Base-by-base conservation (phyloP, 305 asterid genomes). In the Fraxinus angustifolia region DNA sequence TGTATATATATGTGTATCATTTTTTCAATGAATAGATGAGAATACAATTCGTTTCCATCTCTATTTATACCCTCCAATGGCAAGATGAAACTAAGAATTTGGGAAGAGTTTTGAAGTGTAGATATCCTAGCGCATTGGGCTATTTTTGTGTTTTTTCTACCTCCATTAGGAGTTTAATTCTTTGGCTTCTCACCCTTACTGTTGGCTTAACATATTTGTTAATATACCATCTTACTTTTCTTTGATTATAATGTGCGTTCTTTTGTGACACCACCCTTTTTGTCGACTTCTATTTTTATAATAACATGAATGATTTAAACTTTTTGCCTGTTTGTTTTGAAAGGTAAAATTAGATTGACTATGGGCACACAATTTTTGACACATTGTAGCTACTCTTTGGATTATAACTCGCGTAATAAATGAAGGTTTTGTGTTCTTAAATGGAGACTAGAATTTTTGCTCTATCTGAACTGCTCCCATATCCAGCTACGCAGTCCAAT, bases 401-500 rank as follows among this genome's bases (percentile, higher is more conserved):
- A n/a, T 65, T 26, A 19, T 33, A 71, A 6, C 28, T 31, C 6
- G 6, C 1, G 8, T 71, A 14, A 19, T 71, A 17, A 19, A 8
- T 26, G 56, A 42, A 67, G 70, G 12, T 14, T 74, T 11, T 76
- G 12, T 77, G 78, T 17, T 76, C 17, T 45, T 21, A 65, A 21
- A 31, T 77, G 77, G 71, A 40, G 28, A 19, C 21, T 75, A 16
- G 38, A 33, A 72, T 71, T 40, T 30, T 26, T 73, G 31, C 16
- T 74, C 48, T 36, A 38, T 58, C 76, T 75, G 30, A 80, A 74
- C 62, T 74, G 65, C 79, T 31, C 73, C 74, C 60, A 35, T 34
- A 28, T 28, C 36, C 30, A 50, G 75, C 84, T 40, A 26, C 21
- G 12, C 26, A 75, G 2, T 53, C 58, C 26, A 48, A 14, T 45